Base-by-base conservation (phyloP, 75 land plant species). In the Chamaecyparis obtusa region DNA sequence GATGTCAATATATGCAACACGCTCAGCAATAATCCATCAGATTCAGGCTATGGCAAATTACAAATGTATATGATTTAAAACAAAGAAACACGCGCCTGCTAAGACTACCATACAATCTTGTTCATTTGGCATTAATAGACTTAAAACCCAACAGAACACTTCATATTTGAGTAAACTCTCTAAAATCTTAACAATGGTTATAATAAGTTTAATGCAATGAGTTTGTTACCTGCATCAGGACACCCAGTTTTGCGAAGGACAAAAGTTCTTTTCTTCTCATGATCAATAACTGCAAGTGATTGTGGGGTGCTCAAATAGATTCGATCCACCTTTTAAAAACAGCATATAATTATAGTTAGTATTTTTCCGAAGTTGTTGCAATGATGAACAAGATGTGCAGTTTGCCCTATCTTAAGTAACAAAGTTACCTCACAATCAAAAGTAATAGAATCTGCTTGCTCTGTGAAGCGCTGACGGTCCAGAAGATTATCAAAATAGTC, bases 401-500 rank as follows among this genome's bases (percentile, higher is more conserved):
- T 32, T 10, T 74, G 37, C 16, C 76, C 14, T 81, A 81, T 81
- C 14, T 24, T 64, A 81, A 24, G 41, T 44, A 81, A 11, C 83
- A 81, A 27, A 51, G 46, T 46, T 81, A 95, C 96, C 91, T 95
- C 96, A 84, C 93, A 93, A 91, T 95, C 96, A 87, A 95, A 95
- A 32, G 95, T 93, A 43, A 95, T 90, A 35, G 96, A 92, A 90
- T 95, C 95, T 56, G 93, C 96, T 87, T 95, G 96, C 78, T 95
- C 96, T 87, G 96, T 95, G 56, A 90, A 92, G 7, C 96, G 91
- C 84, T 92, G 88, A 82, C 82, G 90, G 41, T 89, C 91, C 87
- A 85, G 90, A 86, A 95, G 72, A 85, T 91, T 95, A 86, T 95
- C 96, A 30, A 95, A 89, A 86, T 95, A 95, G 85, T 95, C 96